Evolutionary conservation across 441 rosid genomes (phyloP).

Genomic region (Hura crepitans): DNA sequence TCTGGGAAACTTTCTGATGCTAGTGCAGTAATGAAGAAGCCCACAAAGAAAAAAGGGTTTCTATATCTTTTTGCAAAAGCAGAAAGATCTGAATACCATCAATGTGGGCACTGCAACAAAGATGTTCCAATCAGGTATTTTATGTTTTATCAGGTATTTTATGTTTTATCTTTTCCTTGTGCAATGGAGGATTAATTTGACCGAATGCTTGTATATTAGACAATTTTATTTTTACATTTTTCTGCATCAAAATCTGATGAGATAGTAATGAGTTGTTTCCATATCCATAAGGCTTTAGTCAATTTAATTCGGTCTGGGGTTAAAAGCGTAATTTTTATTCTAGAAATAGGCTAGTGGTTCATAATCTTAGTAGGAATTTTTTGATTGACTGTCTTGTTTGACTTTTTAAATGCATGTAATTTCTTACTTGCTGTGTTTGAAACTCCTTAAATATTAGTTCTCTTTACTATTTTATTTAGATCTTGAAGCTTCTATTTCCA

Average conservation of each 20-base stretch:
- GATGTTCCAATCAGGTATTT: constrained; percentile 64
- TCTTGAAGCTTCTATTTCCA: not conserved
- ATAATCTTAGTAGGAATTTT: not conserved
- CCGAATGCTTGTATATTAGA: not conserved
- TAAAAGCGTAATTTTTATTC: not conserved
- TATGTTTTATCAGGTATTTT: constrained; percentile 53
- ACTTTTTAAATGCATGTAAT: not conserved
- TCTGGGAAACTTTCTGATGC: constrained; percentile 44
- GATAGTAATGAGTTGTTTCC: not conserved
- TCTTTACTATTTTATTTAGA: not conserved
- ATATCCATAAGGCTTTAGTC: not conserved
- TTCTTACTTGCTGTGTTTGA: not conserved
- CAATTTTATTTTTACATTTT: not conserved
- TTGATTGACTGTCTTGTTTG: not conserved
- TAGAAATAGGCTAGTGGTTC: not conserved
- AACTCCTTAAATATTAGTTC: constrained; percentile 1
- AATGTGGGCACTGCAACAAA: constrained; percentile 78
- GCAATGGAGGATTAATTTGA: not conserved
- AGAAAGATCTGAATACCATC: constrained; percentile 58
- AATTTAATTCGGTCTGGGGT: not conserved
- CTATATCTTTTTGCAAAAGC: constrained; percentile 74
- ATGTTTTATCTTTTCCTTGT: constrained; percentile 5
- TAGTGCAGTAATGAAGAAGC: constrained; percentile 34
- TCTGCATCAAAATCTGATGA: not conserved
- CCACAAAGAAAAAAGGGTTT: constrained; percentile 51